Conservation (phyloP, 2,329 filamentous ascomycete genomes). For the Ciborinia camelliae region DNA sequence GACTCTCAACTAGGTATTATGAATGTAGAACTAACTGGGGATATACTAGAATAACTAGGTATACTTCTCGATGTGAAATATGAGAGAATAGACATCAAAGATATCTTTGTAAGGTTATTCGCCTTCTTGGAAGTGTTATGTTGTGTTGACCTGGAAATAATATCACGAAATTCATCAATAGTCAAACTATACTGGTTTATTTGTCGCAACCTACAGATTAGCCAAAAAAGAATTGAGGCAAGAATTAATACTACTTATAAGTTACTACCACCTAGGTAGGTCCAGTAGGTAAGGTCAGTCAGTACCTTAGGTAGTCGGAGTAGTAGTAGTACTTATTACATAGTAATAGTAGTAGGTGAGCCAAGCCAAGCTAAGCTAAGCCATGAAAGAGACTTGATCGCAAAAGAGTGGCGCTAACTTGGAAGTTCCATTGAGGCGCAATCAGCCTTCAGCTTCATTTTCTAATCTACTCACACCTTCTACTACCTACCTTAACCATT, state of each 20-base stretch:
- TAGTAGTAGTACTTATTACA: too few relatives aligned
- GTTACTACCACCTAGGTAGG: too few relatives aligned
- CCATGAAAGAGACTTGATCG: too few relatives aligned
- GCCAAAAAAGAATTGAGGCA: too few relatives aligned
- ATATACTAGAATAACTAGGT: not conserved
- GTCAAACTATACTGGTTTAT: too few relatives aligned
- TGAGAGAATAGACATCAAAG: not conserved
- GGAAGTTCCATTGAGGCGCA: constrained; percentile 16
- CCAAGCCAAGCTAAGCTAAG: constrained; percentile 12
- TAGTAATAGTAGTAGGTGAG: too few relatives aligned
- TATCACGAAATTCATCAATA: not conserved
- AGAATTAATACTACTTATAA: too few relatives aligned
- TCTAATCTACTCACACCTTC: not conserved
- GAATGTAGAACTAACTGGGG: too few relatives aligned
- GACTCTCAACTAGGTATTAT: not conserved
- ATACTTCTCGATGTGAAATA: not conserved
- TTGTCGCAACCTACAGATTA: too few relatives aligned
- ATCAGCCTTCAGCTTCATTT: constrained; percentile 19
- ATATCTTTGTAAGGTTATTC: not conserved
- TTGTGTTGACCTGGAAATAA: not conserved
- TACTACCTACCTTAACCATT: not conserved
- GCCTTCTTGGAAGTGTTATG: too few relatives aligned
- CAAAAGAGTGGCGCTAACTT: constrained; percentile 18
- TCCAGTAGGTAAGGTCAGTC: too few relatives aligned
- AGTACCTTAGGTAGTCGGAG: too few relatives aligned